phyloP scores from a whole-genome alignment of 768 basidiomycete genomes.

The Tephrocybe sp. region DNA sequence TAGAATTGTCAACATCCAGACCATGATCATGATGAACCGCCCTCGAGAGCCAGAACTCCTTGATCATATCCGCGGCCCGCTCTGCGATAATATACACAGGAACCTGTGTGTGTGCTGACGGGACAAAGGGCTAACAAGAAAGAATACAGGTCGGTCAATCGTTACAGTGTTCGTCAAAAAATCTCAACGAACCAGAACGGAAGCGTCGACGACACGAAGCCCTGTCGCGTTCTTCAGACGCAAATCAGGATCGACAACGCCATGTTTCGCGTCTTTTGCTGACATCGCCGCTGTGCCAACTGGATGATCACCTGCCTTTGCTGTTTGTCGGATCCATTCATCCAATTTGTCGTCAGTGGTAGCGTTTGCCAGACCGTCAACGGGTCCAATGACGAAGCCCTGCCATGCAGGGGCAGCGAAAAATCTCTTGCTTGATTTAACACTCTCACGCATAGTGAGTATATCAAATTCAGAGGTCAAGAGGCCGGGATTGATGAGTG shows the following conservation, averaged over 20 bases:
- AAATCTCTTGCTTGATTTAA: conserved; percentile 17
- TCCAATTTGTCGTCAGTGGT: conserved; percentile 13
- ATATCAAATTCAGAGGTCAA: conserved; percentile 23
- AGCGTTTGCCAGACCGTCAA: conserved; percentile 16
- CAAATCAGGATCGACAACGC: conserved; percentile 28
- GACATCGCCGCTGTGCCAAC: conserved; percentile 21
- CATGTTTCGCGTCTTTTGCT: conserved; percentile 9
- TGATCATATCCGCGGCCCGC: conserved; percentile 7
- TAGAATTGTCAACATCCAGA: conserved; percentile 1
- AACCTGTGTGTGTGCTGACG: conserved; percentile 19
- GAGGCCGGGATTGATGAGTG: conserved; percentile 46
- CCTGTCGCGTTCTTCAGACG: conserved; percentile 25
- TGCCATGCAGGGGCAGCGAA: conserved; percentile 20
- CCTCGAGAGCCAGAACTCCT: not conserved
- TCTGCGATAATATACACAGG: conserved; percentile 22
- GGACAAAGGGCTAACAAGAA: conserved; percentile 13
- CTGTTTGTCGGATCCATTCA: conserved; percentile 7
- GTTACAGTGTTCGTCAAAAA: not conserved
- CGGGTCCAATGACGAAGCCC: conserved; percentile 18
- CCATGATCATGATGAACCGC: too few relatives aligned
- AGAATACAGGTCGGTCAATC: not conserved
- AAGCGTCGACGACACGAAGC: conserved; percentile 31
- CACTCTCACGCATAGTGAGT: conserved; percentile 17
- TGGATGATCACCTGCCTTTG: conserved; percentile 13
- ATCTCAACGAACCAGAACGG: conserved; percentile 17